A percentile compares a stretch with the other conserved stretches of the same genome.
Evolutionary conservation across 73 alveolate species (phyloP).

Genomic region (Tetrahymena thermophila): DNA sequence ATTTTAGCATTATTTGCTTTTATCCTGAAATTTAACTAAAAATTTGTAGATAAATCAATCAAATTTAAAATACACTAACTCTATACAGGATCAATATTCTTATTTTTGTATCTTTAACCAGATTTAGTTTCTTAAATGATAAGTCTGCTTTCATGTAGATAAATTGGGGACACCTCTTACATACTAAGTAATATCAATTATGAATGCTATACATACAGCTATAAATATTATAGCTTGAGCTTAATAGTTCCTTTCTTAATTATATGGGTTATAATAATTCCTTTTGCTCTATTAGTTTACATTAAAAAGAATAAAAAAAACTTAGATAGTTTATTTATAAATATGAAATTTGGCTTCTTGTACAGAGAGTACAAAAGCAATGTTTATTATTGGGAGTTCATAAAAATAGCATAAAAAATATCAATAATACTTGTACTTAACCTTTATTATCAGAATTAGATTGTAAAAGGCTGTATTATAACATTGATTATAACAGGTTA

Average conservation of each 20-base stretch:
- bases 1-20: neutral
- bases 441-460: too few relatives aligned
- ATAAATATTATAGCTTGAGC: neutral
- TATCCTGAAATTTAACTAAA: neutral
- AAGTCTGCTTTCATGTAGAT: neutral
- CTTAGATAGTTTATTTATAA: neutral
- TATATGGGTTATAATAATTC: neutral
- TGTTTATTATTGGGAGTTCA: neutral
- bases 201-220: neutral
- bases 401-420: neutral
- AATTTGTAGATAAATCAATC: neutral
- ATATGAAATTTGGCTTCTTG: neutral
- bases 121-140: neutral
- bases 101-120: neutral
- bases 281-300: neutral
- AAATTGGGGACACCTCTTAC: neutral
- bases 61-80: too few relatives aligned
- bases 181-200: too few relatives aligned
- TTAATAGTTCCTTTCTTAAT: neutral
- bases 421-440: neutral
- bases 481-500: neutral
- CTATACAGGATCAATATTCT: neutral
- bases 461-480: neutral
- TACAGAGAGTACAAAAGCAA: neutral
- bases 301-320: too few relatives aligned